phyloP scores from a whole-genome alignment of 768 basidiomycete genomes.

The Rhizopogon sp. region DNA sequence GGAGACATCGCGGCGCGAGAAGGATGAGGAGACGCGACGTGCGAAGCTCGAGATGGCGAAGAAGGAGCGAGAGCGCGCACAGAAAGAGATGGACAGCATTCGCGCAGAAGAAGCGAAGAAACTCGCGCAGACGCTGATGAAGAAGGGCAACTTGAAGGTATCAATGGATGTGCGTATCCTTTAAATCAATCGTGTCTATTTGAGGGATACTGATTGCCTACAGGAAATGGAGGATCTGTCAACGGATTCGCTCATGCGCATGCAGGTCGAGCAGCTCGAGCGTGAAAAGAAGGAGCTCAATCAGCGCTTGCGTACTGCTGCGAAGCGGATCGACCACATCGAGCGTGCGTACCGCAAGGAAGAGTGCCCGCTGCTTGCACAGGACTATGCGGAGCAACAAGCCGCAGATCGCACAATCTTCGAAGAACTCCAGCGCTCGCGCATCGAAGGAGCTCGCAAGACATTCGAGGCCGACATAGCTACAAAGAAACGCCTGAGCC shows the following conservation, averaged over 20 bases:
- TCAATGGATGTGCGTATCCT: slow-evolving; percentile 58
- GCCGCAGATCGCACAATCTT: slow-evolving; percentile 67
- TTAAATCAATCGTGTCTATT: neutral
- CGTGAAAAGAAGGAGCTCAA: slow-evolving; percentile 90
- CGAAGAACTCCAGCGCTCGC: slow-evolving; percentile 51
- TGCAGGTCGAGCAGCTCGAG: slow-evolving; percentile 93
- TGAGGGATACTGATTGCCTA: slow-evolving; percentile 4
- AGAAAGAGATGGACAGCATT: slow-evolving; percentile 59
- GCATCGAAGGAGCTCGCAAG: slow-evolving; percentile 47
- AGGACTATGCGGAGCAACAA: slow-evolving; percentile 88
- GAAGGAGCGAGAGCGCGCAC: slow-evolving; percentile 76
- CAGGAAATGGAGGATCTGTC: slow-evolving; percentile 82
- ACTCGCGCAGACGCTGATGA: slow-evolving; percentile 78
- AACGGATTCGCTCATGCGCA: slow-evolving; percentile 79
- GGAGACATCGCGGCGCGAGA: slow-evolving; percentile 58
- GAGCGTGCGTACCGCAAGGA: slow-evolving; percentile 95
- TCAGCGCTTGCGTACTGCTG: slow-evolving; percentile 73
- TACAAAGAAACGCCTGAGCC: slow-evolving; percentile 67
- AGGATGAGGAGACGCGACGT: slow-evolving; percentile 61
- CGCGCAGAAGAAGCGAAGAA: slow-evolving; percentile 75
- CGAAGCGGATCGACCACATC: slow-evolving; percentile 91
- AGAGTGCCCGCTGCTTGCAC: slow-evolving; percentile 76
- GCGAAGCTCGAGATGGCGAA: slow-evolving; percentile 54
- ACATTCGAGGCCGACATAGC: slow-evolving; percentile 64
- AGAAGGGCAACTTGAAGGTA: slow-evolving; percentile 67